phyloP scores from a whole-genome alignment of 352 stramenopile genomes.

The Phytophthora megakarya region DNA sequence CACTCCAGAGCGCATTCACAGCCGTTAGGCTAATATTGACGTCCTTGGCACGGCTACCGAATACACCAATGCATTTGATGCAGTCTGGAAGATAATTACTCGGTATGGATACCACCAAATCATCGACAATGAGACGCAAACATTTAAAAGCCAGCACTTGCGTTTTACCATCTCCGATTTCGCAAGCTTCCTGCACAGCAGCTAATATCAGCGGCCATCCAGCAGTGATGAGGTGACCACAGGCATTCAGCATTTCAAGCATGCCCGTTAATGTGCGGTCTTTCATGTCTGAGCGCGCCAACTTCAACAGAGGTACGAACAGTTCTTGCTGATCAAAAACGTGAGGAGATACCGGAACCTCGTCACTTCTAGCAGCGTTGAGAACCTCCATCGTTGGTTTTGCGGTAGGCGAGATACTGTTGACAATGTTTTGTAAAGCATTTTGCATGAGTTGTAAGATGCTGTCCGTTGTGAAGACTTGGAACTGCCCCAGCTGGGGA shows the following conservation, averaged over 20 bases:
- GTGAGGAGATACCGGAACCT: conserved; percentile 40
- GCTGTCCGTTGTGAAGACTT: conserved; percentile 77
- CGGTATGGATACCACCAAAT: conserved; percentile 92
- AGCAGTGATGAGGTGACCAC: conserved; percentile 69
- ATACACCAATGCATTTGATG: conserved; percentile 94
- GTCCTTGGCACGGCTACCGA: conserved; percentile 93
- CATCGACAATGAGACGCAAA: conserved; percentile 96
- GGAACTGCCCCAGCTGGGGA: conserved; percentile 69
- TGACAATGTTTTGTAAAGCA: conserved; percentile 65
- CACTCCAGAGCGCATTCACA: conserved; percentile 96
- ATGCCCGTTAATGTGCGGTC: conserved; percentile 70
- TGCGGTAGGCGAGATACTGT: conserved; percentile 56
- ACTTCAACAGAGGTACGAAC: conserved; percentile 57
- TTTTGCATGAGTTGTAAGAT: conserved; percentile 84
- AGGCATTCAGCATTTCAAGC: conserved; percentile 80
- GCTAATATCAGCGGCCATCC: conserved; percentile 77
- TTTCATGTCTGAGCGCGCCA: conserved; percentile 79
- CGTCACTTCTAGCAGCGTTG: conserved; percentile 41
- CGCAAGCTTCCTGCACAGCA: conserved; percentile 67
- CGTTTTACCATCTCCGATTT: conserved; percentile 73
- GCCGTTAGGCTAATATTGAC: conserved; percentile 98
- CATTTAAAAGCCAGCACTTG: conserved; percentile 94
- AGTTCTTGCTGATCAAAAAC: conserved; percentile 77
- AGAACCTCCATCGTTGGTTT: conserved; percentile 56
- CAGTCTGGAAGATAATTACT: conserved; percentile 68